These are phyloP conservation scores for Claviceps purpurea DNA, from an alignment of 2,329 filamentous ascomycete species.

Conservation along the genomic window DNA sequence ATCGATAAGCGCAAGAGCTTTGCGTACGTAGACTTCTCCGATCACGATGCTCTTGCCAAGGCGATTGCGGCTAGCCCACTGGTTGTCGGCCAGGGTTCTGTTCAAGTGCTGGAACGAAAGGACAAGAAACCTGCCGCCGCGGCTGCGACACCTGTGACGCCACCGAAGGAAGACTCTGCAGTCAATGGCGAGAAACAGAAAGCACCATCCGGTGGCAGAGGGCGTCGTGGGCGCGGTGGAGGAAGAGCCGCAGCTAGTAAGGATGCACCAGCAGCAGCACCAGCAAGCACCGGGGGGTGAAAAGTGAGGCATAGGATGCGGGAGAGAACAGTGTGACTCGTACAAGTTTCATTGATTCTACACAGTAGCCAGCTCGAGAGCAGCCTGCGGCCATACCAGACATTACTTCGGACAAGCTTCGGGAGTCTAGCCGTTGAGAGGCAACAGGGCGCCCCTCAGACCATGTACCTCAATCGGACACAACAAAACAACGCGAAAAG, in stretches of 20 bases:
- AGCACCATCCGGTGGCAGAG: conserved; percentile 13
- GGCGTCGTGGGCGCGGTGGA: conserved; percentile 19
- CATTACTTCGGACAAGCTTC: background rate
- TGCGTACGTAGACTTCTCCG: conserved; percentile 79
- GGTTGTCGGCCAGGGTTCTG: conserved; percentile 68
- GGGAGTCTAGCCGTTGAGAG: no score
- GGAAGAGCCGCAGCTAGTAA: conserved; percentile 8
- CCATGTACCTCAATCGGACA: background rate
- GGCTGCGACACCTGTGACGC: conserved; percentile 7
- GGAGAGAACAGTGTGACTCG: background rate
- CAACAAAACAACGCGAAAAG: background rate
- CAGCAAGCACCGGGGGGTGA: conserved; percentile 8
- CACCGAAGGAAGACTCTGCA: conserved; percentile 3
- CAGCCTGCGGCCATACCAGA: background rate
- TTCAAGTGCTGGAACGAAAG: conserved; percentile 76
- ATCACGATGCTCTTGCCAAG: conserved; percentile 57
- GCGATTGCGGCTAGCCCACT: conserved; percentile 74
- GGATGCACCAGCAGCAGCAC: background rate
- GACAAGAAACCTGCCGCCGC: conserved; percentile 33
- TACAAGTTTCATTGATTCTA: conserved; percentile 1
- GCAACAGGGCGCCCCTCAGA: no score
- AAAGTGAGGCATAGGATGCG: background rate
- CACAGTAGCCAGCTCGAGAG: background rate
- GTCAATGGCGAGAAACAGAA: conserved; percentile 13
- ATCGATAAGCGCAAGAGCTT: conserved; percentile 93